Percentiles rank a stretch among this genome's conserved stretches.
Evolutionary conservation across 2,329 filamentous ascomycete genomes (phyloP).

Genomic region (Chaetomium olivaceum): DNA sequence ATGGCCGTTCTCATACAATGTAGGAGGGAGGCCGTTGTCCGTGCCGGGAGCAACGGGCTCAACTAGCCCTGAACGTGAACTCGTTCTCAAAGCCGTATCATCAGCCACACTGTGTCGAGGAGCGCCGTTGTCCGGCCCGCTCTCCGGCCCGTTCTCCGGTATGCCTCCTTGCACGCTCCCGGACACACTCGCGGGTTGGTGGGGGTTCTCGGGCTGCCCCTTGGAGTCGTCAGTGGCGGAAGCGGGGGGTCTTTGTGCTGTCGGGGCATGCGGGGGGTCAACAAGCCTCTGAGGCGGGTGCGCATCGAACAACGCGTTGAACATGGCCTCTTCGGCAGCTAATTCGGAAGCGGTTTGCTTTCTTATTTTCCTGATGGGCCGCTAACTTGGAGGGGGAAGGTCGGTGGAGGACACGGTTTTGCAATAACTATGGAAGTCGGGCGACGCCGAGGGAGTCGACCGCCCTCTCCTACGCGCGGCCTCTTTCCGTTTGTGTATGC

Average conservation of each 20-base stretch:
- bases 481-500: neutral
- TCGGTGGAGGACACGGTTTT: neutral
- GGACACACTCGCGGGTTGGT: neutral
- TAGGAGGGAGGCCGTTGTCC: neutral
- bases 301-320: too few relatives aligned
- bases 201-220: neutral
- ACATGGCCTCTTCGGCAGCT: too few relatives aligned
- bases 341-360: too few relatives aligned
- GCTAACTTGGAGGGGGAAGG: neutral
- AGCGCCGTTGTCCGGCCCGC: too few relatives aligned
- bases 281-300: too few relatives aligned
- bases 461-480: neutral
- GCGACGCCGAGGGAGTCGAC: neutral
- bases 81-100: neutral
- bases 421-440: neutral
- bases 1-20: neutral
- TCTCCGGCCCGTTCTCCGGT: too few relatives aligned
- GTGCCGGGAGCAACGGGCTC: neutral
- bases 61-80: neutral
- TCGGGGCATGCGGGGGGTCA: too few relatives aligned
- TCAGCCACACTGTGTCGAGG: neutral
- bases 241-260: too few relatives aligned
- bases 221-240: neutral
- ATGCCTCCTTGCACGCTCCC: too few relatives aligned
- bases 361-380: too few relatives aligned